Percentiles rank a stretch among this genome's conserved stretches.
Conservation (phyloP, 2,329 filamentous ascomycete species). For the Epichloe hybrida region DNA sequence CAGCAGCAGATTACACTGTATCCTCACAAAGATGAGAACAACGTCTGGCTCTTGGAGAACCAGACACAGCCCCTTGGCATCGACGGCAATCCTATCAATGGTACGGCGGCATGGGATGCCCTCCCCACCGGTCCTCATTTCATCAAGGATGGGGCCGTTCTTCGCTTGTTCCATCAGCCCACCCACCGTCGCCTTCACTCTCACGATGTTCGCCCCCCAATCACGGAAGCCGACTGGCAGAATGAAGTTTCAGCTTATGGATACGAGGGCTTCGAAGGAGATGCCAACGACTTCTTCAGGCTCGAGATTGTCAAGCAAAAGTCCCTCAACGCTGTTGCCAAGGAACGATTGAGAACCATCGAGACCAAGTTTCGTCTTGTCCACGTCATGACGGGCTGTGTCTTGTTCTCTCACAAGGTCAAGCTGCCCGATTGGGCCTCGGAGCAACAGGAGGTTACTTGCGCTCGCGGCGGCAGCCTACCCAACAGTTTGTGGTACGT, state of each 20-base stretch:
- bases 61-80: slow-evolving; percentile 77
- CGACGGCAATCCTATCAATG: slow-evolving; percentile 64
- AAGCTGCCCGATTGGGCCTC: slow-evolving; percentile 97
- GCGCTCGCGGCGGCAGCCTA: slow-evolving; percentile 76
- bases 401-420: slow-evolving; percentile 95
- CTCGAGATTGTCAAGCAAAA: slow-evolving; percentile 87
- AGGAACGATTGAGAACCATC: slow-evolving; percentile 80
- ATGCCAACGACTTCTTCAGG: slow-evolving; percentile 92
- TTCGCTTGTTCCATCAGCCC: slow-evolving; percentile 71
- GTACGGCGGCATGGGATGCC: slow-evolving; percentile 72
- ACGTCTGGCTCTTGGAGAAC: slow-evolving; percentile 87
- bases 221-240: slow-evolving; percentile 86
- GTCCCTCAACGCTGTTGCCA: slow-evolving; percentile 65
- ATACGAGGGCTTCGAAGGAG: slow-evolving; percentile 90
- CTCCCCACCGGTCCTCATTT: slow-evolving; percentile 45
- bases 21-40: slow-evolving; percentile 98
- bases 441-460: slow-evolving; percentile 98
- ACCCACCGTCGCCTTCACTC: slow-evolving; percentile 89
- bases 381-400: slow-evolving; percentile 93
- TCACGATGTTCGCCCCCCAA: slow-evolving; percentile 76
- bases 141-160: slow-evolving; percentile 65
- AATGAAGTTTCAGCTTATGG: slow-evolving; percentile 95
- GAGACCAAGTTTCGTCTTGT: slow-evolving; percentile 93
- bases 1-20: slow-evolving; percentile 98
- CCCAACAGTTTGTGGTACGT: slow-evolving; percentile 98